Base-by-base conservation (phyloP, 164 flowering plant genomes). In the Vitis rupestris region DNA sequence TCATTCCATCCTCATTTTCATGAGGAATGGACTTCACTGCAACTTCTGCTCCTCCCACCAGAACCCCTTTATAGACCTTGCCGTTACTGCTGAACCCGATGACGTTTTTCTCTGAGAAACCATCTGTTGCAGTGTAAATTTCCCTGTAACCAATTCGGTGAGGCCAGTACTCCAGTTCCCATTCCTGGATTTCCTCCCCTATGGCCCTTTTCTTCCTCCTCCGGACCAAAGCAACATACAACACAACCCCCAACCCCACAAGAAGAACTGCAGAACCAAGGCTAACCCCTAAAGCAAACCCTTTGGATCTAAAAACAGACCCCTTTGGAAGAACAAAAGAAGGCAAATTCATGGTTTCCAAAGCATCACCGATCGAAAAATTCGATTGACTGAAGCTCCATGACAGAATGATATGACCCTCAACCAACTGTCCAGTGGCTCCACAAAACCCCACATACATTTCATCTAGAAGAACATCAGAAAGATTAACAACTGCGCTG, bases 391-490 rank as follows among this genome's bases (percentile, higher is more conserved):
- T 84, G 44, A 83, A 89, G 63, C 91, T 89, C 94, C 91, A 89
- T 27, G 78, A 81, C 29, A 86, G 68, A 72, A 87, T 78, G 75
- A 75, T 86, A 50, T 89, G 89, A 54, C 81, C 70, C 69, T 87
- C 65, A 60, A 83, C 79, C 56, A 86, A 62, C 15, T 56, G 59
- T 10, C 90, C 89, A 0, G 92, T 89, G 2, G 88, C 66, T 2
- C 78, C 82, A 8, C 86, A 78, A 65, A 87, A 89, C 0, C 94
- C 92, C 11, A 89, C 89, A 74, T 75, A 89, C 92, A 87, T 89
- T 71, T 87, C 84, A 58, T 87, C 93, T 55, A 66, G 68, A 23
- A 87, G 72, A 75, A 89, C 85, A 2, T 70, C 63, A 54, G 90
- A 84, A 10, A 89, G 75, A 76, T 89, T 68, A 10, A 78, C 44